phyloP scores from a whole-genome alignment of 768 basidiomycete genomes.

The Hypholoma sublateritium region DNA sequence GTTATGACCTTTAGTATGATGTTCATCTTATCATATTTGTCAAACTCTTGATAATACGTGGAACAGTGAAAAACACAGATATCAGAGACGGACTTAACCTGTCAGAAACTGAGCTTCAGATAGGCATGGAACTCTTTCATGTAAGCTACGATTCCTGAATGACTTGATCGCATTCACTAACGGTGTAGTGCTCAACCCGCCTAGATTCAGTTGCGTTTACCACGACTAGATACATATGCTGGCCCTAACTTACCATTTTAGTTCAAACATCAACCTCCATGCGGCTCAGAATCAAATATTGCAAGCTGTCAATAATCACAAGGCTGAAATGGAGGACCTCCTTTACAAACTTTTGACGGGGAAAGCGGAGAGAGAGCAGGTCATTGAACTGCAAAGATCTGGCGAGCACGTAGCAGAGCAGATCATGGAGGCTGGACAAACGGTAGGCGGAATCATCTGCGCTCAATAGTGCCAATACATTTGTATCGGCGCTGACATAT shows the following conservation, averaged over 20 bases:
- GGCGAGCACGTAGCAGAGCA: conserved; percentile 41
- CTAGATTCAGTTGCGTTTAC: background rate
- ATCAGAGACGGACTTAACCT: conserved; percentile 46
- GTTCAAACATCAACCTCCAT: conserved; percentile 28
- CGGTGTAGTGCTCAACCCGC: conserved; percentile 15
- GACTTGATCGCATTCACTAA: background rate
- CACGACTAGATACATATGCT: background rate
- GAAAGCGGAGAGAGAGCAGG: conserved; percentile 33
- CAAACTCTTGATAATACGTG: background rate
- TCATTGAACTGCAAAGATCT: conserved; percentile 37
- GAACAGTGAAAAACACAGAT: conserved; percentile 44
- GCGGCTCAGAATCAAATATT: conserved; percentile 26
- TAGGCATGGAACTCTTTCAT: conserved; percentile 41
- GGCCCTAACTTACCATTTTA: conserved; percentile 5
- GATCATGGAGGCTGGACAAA: conserved; percentile 56
- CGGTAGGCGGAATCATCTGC: conserved; percentile 26
- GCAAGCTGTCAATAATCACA: conserved; percentile 27
- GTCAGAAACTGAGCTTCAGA: conserved; percentile 42
- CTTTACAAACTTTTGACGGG: conserved; percentile 39
- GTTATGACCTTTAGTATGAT: conserved; percentile 36
- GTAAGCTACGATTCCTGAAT: conserved; percentile 24
- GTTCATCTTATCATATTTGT: background rate
- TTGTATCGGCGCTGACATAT: too few relatives aligned
- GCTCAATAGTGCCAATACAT: too few relatives aligned
- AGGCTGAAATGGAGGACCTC: conserved; percentile 34